These are phyloP conservation scores for Flaveria bidentis DNA, from an alignment of 129 eudicot species.

Conservation along the genomic window DNA sequence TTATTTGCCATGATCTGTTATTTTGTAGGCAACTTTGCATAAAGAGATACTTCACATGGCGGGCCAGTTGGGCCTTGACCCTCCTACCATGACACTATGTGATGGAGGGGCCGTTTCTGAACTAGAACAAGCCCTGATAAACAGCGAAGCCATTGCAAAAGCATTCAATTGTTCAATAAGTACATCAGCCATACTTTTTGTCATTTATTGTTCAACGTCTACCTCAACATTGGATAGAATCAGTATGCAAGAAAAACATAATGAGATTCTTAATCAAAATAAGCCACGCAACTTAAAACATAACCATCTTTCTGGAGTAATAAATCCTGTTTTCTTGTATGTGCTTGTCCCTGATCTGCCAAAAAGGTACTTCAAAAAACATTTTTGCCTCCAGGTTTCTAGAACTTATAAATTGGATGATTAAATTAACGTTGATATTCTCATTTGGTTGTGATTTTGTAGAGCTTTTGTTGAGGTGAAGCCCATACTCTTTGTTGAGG, in stretches of 20 bases:
- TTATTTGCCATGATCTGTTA: not conserved
- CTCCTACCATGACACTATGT: slow-evolving; percentile 79
- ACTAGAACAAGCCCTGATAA: slow-evolving; percentile 71
- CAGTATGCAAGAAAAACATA: slow-evolving; percentile 51
- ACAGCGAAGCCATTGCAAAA: slow-evolving; percentile 84
- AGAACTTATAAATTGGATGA: slow-evolving; percentile 3
- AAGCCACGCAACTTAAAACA: slow-evolving; percentile 38
- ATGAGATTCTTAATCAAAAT: slow-evolving; percentile 44
- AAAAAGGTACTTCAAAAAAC: slow-evolving; percentile 52
- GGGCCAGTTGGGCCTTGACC: slow-evolving; percentile 95
- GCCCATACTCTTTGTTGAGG: slow-evolving; percentile 66
- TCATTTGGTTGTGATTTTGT: slow-evolving; percentile 34
- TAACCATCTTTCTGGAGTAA: slow-evolving; percentile 31
- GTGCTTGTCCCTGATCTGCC: slow-evolving; percentile 94
- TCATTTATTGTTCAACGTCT: slow-evolving; percentile 65
- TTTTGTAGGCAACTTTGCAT: slow-evolving; percentile 83
- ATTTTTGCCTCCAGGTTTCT: not conserved
- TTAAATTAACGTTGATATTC: not conserved
- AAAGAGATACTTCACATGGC: slow-evolving; percentile 86
- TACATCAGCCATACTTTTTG: slow-evolving; percentile 57
- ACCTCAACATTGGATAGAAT: slow-evolving; percentile 46
- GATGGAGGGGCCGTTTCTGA: slow-evolving; percentile 65
- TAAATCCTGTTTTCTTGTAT: slow-evolving; percentile 59
- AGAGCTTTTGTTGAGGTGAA: slow-evolving; percentile 93
- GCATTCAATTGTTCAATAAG: slow-evolving; percentile 73